Percentiles rank a stretch among this genome's conserved stretches.
phyloP scores from a whole-genome alignment of 2,329 filamentous ascomycete species.

The Coniella vitis region DNA sequence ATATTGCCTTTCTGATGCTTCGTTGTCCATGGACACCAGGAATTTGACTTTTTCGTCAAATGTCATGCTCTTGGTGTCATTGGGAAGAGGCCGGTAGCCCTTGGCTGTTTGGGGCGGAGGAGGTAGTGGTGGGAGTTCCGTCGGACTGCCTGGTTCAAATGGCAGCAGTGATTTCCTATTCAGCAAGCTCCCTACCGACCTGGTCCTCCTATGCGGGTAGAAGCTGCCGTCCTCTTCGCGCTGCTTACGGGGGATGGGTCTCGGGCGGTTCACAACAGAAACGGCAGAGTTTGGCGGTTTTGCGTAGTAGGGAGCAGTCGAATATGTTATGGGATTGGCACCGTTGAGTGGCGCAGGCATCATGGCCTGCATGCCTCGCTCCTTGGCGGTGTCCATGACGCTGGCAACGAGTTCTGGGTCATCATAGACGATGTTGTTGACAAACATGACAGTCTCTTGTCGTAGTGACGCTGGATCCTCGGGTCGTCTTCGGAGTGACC shows the following conservation, averaged over 20 bases:
- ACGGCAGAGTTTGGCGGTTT: slow-evolving; percentile 19
- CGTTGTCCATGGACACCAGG: slow-evolving; percentile 36
- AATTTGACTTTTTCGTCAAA: slow-evolving; percentile 51
- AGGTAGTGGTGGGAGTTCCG: slow-evolving; percentile 45
- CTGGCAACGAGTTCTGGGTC: slow-evolving; percentile 41
- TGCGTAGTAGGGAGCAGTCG: slow-evolving; percentile 3
- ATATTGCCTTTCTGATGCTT: slow-evolving; percentile 10
- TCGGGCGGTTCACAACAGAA: slow-evolving; percentile 47
- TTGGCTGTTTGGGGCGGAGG: slow-evolving; percentile 35
- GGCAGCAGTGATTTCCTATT: slow-evolving; percentile 39
- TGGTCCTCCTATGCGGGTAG: slow-evolving; percentile 41
- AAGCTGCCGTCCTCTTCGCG: slow-evolving; percentile 41
- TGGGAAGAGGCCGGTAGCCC: slow-evolving; percentile 36
- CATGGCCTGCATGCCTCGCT: slow-evolving; percentile 22
- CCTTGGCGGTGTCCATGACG: slow-evolving; percentile 39
- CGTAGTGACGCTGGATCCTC: slow-evolving; percentile 20
- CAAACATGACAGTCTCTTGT: slow-evolving; percentile 46
- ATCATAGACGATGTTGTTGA: slow-evolving; percentile 50
- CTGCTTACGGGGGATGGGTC: slow-evolving; percentile 46
- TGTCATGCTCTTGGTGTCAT: slow-evolving; percentile 51
- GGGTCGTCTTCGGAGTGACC: slow-evolving; percentile 25
- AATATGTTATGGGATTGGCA: background rate
- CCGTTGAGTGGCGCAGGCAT: slow-evolving; percentile 7
- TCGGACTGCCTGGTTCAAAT: slow-evolving; percentile 38
- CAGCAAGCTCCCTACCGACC: slow-evolving; percentile 41